Evolutionary conservation across 176 grass and related monocot genomes (phyloP).

Genomic region (Pontederia crassipes): DNA sequence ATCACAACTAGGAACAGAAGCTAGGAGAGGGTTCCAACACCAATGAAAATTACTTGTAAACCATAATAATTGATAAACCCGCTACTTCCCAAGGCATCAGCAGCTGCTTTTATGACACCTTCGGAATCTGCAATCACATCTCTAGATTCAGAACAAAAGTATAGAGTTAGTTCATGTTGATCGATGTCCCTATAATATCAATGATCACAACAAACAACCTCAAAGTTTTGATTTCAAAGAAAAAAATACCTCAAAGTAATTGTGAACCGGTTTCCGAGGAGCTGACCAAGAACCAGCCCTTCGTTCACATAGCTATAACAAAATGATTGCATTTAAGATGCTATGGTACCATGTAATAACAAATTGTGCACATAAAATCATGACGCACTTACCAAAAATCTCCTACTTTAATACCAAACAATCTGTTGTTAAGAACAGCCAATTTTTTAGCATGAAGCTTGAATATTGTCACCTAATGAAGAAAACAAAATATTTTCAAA

Average conservation of each 20-base stretch:
- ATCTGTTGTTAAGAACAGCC: slow-evolving; percentile 66
- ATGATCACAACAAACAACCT: slow-evolving; percentile 33
- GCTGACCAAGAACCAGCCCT: slow-evolving; percentile 87
- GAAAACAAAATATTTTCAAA: slow-evolving; percentile 18
- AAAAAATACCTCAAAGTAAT: slow-evolving; percentile 73
- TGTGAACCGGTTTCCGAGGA: slow-evolving; percentile 83
- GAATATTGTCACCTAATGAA: slow-evolving; percentile 73
- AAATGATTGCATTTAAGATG: slow-evolving; percentile 19
- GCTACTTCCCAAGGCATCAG: slow-evolving; percentile 57
- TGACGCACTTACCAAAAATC: slow-evolving; percentile 57
- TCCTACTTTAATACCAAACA: slow-evolving; percentile 90
- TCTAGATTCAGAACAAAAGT: slow-evolving; percentile 29
- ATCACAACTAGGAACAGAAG: not conserved
- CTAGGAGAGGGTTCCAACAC: too few species aligned
- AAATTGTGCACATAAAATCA: slow-evolving; percentile 12
- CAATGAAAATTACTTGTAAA: slow-evolving; percentile 48
- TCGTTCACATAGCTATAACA: slow-evolving; percentile 74
- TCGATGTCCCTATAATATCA: too few species aligned
- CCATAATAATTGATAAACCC: slow-evolving; percentile 98
- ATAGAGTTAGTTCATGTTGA: not conserved
- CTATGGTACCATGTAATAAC: slow-evolving; percentile 2
- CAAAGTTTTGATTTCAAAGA: slow-evolving; percentile 23
- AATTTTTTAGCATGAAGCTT: slow-evolving; percentile 75
- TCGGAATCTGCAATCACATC: slow-evolving; percentile 72
- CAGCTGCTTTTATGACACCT: slow-evolving; percentile 56